Conservation (phyloP, 129 eudicot genomes). For the Sambucus nigra region DNA sequence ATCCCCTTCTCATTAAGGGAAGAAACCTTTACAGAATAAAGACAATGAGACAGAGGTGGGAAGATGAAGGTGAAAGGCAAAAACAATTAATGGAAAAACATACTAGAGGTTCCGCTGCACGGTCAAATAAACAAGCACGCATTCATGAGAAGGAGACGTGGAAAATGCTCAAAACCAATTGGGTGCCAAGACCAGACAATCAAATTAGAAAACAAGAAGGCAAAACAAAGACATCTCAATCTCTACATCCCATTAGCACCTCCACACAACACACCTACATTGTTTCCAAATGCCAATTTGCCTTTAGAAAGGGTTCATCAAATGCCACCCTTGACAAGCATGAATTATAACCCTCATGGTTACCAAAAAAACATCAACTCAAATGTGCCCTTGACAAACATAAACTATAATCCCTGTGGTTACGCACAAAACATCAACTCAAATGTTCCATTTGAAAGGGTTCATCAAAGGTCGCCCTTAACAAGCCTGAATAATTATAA, state of each 20-base stretch:
- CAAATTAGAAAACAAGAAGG: constrained; percentile 11
- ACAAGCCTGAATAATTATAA: too few species aligned
- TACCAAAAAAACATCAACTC: constrained; percentile 8
- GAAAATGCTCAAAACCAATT: constrained; percentile 30
- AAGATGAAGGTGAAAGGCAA: constrained; percentile 69
- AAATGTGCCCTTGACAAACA: constrained; percentile 11
- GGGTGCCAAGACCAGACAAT: constrained; percentile 27
- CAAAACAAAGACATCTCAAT: constrained; percentile 14
- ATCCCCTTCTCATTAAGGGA: constrained; percentile 83
- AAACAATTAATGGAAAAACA: constrained; percentile 61
- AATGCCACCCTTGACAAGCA: constrained; percentile 18
- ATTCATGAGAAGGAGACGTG: constrained; percentile 44
- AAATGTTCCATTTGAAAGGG: constrained; percentile 6
- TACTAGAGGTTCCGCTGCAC: constrained; percentile 59
- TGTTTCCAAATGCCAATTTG: constrained; percentile 1
- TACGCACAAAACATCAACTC: not conserved
- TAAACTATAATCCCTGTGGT: constrained; percentile 1
- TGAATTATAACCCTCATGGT: constrained; percentile 1
- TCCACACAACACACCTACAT: not conserved
- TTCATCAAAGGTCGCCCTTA: too few species aligned
- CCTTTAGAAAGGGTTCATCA: constrained; percentile 7
- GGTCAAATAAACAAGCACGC: constrained; percentile 53
- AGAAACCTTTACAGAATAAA: constrained; percentile 74
- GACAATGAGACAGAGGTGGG: constrained; percentile 91
- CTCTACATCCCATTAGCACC: constrained; percentile 7